Conservation (phyloP, 2,329 filamentous ascomycete species). For the Exophiala dermatitidis region DNA sequence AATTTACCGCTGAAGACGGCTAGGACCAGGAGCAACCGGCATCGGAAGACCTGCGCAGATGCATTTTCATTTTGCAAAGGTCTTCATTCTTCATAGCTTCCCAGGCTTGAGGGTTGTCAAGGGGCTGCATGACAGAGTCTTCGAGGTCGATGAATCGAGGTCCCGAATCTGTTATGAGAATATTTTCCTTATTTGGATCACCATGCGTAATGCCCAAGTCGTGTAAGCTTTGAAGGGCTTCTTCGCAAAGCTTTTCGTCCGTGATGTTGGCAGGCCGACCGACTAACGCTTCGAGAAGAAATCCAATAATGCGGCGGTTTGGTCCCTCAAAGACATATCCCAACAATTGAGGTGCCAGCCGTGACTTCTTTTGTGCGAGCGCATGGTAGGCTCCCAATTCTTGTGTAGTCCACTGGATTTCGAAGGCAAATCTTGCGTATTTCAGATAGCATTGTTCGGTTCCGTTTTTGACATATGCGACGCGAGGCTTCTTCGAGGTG, state of each 20-base stretch:
- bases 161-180: conserved; percentile 2
- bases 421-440: not conserved
- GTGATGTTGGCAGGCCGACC: not conserved
- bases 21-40: too few relatives aligned
- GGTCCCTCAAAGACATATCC: conserved; percentile 2
- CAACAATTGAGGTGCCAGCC: not conserved
- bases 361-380: not conserved
- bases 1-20: too few relatives aligned
- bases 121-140: not conserved
- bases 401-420: not conserved
- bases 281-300: not conserved
- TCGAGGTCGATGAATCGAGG: conserved; percentile 5
- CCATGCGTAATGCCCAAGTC: conserved; percentile 1
- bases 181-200: conserved; percentile 1
- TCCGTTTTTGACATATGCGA: conserved; percentile 1
- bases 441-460: not conserved
- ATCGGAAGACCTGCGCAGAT: too few relatives aligned
- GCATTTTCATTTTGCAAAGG: not conserved
- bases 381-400: not conserved
- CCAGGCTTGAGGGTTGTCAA: conserved; percentile 1
- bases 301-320: not conserved
- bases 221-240: conserved; percentile 3
- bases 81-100: conserved; percentile 4
- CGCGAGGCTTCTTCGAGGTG: not conserved
- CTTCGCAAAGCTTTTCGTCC: not conserved